Evolutionary conservation across 140 eudicot species (phyloP).

Genomic region (Anethum foeniculum): DNA sequence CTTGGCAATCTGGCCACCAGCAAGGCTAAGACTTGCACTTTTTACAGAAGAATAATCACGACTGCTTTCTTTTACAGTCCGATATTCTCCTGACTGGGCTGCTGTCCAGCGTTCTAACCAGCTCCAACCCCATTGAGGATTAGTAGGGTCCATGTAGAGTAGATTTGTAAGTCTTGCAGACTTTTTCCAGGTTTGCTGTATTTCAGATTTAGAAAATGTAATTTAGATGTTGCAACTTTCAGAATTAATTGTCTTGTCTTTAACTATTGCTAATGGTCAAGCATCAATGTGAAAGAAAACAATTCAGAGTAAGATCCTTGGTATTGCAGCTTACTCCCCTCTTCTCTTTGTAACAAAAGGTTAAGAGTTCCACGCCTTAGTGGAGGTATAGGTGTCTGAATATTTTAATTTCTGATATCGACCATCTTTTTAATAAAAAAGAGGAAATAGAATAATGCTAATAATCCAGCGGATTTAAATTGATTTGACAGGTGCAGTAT

Average conservation of each 20-base stretch:
- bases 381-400: neutral
- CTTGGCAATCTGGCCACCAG: constrained; percentile 48
- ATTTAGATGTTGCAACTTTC: neutral
- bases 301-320: neutral
- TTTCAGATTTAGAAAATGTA: neutral
- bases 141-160: constrained; percentile 71
- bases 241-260: neutral
- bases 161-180: constrained; percentile 38
- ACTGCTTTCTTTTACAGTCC: constrained; percentile 7
- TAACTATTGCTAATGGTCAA: neutral
- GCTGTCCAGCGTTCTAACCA: constrained; percentile 76
- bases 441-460: neutral
- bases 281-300: neutral
- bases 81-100: constrained; percentile 42
- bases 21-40: constrained; percentile 25
- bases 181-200: constrained; percentile 62
- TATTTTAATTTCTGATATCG: neutral
- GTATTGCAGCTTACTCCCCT: neutral
- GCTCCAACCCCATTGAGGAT: constrained; percentile 87
- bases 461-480: neutral
- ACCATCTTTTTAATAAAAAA: neutral
- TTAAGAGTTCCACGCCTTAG: neutral
- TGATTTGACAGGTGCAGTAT: neutral
- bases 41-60: constrained; percentile 36
- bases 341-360: neutral